These are phyloP conservation scores for Phyllachora maydis DNA, from an alignment of 2,329 filamentous ascomycete genomes.

Conservation along the genomic window DNA sequence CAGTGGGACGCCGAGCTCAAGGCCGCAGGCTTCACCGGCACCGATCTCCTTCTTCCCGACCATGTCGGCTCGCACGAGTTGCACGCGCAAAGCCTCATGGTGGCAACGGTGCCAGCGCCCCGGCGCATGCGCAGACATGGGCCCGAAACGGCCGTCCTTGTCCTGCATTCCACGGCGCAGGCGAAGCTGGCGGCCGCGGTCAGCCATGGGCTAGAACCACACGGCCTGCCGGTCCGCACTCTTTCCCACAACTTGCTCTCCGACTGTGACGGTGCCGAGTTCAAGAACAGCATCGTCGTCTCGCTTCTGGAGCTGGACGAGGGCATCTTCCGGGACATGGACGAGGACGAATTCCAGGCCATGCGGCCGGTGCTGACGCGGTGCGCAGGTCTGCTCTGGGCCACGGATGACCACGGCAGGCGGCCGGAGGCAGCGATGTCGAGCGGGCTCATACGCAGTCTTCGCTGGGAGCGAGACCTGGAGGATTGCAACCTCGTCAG, in stretches of 20 bases:
- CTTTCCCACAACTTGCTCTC: background rate
- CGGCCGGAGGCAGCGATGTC: background rate
- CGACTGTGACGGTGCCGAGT: conserved; percentile 2
- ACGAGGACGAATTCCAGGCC: background rate
- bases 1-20: background rate
- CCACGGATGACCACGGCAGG: background rate
- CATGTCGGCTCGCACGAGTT: background rate
- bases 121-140: too few relatives aligned
- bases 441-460: background rate
- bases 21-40: background rate
- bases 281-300: conserved; percentile 4
- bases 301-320: background rate
- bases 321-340: background rate
- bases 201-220: too few relatives aligned
- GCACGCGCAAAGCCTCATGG: background rate
- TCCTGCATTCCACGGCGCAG: background rate
- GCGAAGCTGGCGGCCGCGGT: background rate
- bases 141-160: background rate
- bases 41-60: background rate
- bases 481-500: background rate
- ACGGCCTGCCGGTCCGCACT: background rate
- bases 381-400: background rate
- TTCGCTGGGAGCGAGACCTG: background rate
- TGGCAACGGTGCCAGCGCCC: background rate
- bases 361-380: background rate